Base-by-base conservation (phyloP, 768 basidiomycete species). In the Pisolithus marmoratus region DNA sequence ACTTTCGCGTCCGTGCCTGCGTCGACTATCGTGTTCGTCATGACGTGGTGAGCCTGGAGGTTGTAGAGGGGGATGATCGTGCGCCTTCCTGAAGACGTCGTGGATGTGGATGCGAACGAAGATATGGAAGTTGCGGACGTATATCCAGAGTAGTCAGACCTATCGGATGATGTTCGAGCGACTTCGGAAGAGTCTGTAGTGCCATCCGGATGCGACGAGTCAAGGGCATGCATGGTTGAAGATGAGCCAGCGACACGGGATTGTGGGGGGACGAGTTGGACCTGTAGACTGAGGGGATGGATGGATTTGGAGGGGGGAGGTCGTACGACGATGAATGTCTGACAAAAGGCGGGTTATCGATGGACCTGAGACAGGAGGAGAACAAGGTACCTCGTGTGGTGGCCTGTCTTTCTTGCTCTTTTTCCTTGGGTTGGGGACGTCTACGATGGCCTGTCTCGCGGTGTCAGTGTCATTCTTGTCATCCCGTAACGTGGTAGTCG, bases 241-340 rank as follows among this genome's bases (percentile, higher is more conserved):
- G 68, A 60, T 23, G 65, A 64, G 17, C 68, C 70, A 17, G 73
- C 71, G 55, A 63, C 23, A 66, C 74, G 52, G 72, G 81, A 49
- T 70, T 70, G 57, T 70, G 77, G 38, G 5, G 90, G 89, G 1
- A 95, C 86, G 38, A 96, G 84, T 66, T 96, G 94, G 11, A 96
- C 84, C 60, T 96, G 94, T 1, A 95, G 76, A 64, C 94, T 94
- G 41, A 94, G 74, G 1, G 92, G 87, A 57, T 94, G 90, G 55
- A 87, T 88, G n/a, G 81, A 76, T 60, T 84, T 83, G 6, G 88
- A 82, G 1, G 91, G 90, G 2, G 92, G 92, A 5, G 94, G 94
- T 46, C 90, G 83, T 50, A 95, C 94, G 62, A 95, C 83, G 52
- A 94, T 89, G 71, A 94, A 92, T 0, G 87, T 90, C 92, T 94